Conservation (phyloP, 2,329 filamentous ascomycete genomes). For the Huntiella savannae region DNA sequence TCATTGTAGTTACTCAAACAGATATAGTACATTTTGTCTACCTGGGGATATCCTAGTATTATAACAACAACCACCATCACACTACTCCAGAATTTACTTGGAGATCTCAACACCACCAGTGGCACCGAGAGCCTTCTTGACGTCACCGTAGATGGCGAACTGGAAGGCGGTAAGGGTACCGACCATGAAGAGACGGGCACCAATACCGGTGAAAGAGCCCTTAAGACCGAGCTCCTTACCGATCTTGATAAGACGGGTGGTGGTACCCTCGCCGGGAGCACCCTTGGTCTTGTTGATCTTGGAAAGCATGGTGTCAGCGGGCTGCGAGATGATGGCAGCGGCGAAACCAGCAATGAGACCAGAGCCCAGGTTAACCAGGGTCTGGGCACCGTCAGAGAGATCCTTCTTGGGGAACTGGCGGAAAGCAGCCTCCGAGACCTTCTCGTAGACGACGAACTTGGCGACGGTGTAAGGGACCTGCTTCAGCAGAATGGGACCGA, state of each 20-base stretch:
- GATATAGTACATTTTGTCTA: slow-evolving; percentile 12
- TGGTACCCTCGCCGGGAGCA: slow-evolving; percentile 67
- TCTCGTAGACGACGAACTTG: slow-evolving; percentile 90
- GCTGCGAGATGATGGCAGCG: slow-evolving; percentile 71
- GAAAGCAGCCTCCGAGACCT: slow-evolving; percentile 62
- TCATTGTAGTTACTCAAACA: background rate
- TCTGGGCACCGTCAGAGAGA: slow-evolving; percentile 51
- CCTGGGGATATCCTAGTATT: slow-evolving; percentile 12
- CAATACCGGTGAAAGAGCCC: slow-evolving; percentile 64
- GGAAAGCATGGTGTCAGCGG: slow-evolving; percentile 81
- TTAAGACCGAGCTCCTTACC: slow-evolving; percentile 64
- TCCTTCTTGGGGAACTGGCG: slow-evolving; percentile 48
- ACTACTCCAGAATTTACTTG: slow-evolving; percentile 19
- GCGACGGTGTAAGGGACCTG: slow-evolving; percentile 85
- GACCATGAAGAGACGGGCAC: slow-evolving; percentile 46
- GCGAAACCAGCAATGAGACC: slow-evolving; percentile 42
- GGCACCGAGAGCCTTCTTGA: slow-evolving; percentile 52
- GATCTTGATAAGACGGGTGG: slow-evolving; percentile 69
- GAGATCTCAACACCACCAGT: slow-evolving; percentile 57
- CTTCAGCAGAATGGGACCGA: slow-evolving; percentile 73
- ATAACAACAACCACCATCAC: slow-evolving; percentile 9
- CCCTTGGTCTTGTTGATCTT: slow-evolving; percentile 96
- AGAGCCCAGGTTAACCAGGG: slow-evolving; percentile 54
- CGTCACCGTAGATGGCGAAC: slow-evolving; percentile 72
- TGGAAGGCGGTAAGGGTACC: slow-evolving; percentile 61